Evolutionary conservation across 768 basidiomycete species (phyloP).

Genomic region (Exidia glandulosa): DNA sequence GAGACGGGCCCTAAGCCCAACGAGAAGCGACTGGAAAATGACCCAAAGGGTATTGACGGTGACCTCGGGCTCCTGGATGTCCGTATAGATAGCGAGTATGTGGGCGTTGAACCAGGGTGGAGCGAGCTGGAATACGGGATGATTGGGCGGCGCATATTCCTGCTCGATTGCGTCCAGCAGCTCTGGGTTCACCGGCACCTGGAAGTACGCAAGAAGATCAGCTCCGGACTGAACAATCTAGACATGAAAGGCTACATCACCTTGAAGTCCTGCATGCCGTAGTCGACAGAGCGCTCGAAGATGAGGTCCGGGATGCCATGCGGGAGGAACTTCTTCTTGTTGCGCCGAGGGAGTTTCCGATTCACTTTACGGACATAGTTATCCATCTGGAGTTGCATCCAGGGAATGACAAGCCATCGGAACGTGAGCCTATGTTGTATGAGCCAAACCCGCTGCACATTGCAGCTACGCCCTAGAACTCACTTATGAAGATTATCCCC

Average conservation of each 20-base stretch:
- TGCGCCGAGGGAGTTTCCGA: slow-evolving; percentile 10
- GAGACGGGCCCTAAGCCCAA: no score
- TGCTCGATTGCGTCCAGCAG: slow-evolving; percentile 11
- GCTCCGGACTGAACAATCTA: no score
- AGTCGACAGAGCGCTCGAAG: slow-evolving; percentile 16
- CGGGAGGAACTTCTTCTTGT: slow-evolving; percentile 28
- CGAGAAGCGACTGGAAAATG: no score
- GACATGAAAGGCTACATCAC: slow-evolving; percentile 8
- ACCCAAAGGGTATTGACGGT: slow-evolving; percentile 15
- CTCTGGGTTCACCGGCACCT: slow-evolving; percentile 12
- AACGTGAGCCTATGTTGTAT: slow-evolving; percentile 31
- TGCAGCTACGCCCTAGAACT: background rate
- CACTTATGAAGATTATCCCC: background rate
- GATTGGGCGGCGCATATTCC: slow-evolving; percentile 21
- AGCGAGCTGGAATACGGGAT: slow-evolving; percentile 25
- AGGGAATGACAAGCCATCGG: slow-evolving; percentile 30
- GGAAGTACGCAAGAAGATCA: background rate
- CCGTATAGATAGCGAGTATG: slow-evolving; percentile 10
- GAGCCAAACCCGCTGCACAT: background rate
- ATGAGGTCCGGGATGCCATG: slow-evolving; percentile 29
- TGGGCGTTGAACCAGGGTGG: slow-evolving; percentile 19
- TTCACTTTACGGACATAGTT: slow-evolving; percentile 16
- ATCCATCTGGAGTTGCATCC: slow-evolving; percentile 29
- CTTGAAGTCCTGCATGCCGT: slow-evolving; percentile 22
- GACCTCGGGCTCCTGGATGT: slow-evolving; percentile 16